These are phyloP conservation scores for Mortierella sp. DNA, from an alignment of 371 early-diverging fungal species.

Conservation along the genomic window DNA sequence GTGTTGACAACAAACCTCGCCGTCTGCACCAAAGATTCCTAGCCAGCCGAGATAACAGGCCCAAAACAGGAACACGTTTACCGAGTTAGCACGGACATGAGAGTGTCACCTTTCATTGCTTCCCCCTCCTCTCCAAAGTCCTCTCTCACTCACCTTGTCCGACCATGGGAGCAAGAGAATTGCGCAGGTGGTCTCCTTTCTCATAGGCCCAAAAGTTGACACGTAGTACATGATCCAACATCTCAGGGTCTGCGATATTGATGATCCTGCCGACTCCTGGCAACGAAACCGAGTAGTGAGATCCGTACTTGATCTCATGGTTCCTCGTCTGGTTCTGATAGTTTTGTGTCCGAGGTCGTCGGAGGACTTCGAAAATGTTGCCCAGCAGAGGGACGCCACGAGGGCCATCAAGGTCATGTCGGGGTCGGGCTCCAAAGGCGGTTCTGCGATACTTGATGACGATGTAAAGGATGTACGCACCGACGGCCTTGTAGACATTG, in stretches of 20 bases:
- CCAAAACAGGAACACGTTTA: no score
- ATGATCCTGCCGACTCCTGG: slow-evolving; percentile 33
- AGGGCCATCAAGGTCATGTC: slow-evolving; percentile 28
- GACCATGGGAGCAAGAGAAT: no score
- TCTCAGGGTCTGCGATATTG: slow-evolving; percentile 27
- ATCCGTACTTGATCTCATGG: slow-evolving; percentile 26
- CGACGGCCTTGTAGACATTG: not conserved
- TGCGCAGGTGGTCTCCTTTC: no score
- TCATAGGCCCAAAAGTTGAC: slow-evolving; percentile 51
- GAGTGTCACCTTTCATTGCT: no score
- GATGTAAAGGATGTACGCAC: slow-evolving; percentile 20
- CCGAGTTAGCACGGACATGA: no score
- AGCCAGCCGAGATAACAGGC: no score
- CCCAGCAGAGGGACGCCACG: slow-evolving; percentile 34
- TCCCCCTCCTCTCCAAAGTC: no score
- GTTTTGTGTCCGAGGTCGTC: slow-evolving; percentile 5
- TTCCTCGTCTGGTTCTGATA: slow-evolving; percentile 8
- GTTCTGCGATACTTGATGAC: slow-evolving; percentile 33
- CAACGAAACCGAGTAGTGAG: slow-evolving; percentile 13
- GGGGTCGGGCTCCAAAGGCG: slow-evolving; percentile 16
- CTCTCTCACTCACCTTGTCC: slow-evolving; percentile 37
- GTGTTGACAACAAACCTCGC: slow-evolving; percentile 54
- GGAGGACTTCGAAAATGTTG: slow-evolving; percentile 7
- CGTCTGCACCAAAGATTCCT: slow-evolving; percentile 80
- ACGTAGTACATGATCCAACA: slow-evolving; percentile 38